A percentile compares a stretch with the other conserved stretches of the same genome.
Conservation (phyloP, 495 filamentous ascomycete species). For the Aspergillus homomorphus region DNA sequence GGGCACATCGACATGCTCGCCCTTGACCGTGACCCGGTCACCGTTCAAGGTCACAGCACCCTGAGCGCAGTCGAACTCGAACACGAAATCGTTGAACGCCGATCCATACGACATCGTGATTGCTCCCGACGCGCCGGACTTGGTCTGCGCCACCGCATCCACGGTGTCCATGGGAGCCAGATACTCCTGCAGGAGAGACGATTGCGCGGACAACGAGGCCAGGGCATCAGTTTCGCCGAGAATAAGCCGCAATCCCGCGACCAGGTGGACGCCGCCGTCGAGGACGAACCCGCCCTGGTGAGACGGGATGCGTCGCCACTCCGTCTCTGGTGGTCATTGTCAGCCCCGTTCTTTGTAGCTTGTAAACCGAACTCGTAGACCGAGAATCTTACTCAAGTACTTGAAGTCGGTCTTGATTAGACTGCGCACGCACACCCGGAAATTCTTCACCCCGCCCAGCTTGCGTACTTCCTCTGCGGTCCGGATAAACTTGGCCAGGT, state of each 20-base stretch:
- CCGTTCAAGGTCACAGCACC: constrained; percentile 51
- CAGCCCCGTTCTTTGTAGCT: background rate
- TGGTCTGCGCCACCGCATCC: constrained; percentile 58
- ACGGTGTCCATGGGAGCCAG: constrained; percentile 75
- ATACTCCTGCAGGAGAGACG: constrained; percentile 54
- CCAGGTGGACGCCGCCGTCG: constrained; percentile 73
- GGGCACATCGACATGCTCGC: constrained; percentile 49
- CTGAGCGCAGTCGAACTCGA: constrained; percentile 47
- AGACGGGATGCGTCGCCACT: constrained; percentile 68
- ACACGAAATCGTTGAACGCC: constrained; percentile 52
- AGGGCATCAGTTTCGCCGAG: constrained; percentile 48
- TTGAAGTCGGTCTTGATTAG: constrained; percentile 55
- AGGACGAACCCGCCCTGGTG: constrained; percentile 78
- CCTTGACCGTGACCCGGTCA: constrained; percentile 54
- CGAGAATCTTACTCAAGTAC: constrained; percentile 50
- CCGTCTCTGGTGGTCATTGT: constrained; percentile 47
- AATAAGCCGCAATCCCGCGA: constrained; percentile 60
- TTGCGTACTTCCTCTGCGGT: constrained; percentile 54
- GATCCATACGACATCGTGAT: constrained; percentile 66
- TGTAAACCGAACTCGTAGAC: background rate
- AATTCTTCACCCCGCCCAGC: constrained; percentile 63
- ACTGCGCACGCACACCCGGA: constrained; percentile 54
- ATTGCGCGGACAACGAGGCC: constrained; percentile 55
- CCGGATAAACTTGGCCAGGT: constrained; percentile 53
- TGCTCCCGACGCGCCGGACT: constrained; percentile 59